Base-by-base conservation (phyloP, 139 green algal genomes). In the Pedinophyceae sp. region DNA sequence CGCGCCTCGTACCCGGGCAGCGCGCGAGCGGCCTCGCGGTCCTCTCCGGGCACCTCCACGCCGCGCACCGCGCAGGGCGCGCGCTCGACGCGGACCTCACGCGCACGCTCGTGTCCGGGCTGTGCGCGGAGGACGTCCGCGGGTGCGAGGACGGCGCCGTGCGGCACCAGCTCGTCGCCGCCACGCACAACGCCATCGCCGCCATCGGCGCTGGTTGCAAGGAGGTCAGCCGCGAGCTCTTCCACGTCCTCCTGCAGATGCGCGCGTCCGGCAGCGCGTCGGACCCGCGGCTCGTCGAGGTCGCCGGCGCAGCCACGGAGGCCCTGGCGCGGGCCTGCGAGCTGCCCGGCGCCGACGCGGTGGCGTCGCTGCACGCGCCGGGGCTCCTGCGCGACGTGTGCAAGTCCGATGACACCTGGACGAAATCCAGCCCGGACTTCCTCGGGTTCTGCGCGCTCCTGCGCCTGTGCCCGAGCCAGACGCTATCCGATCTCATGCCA, bases 21-120 rank as follows among this genome's bases (percentile, higher is more conserved):
- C 67, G 61, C 20, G 74, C 75, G 15, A 76, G 76, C 29, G 62
- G 67, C 1, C 69, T 89, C n/a, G 74, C 82, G 20, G 65, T 87
- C 18, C 55, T 83, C 26, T 70, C 76, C 1, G 71, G 64, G 5
- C 49, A 86, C 50, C 28, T 83, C 23, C 57, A 76, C 41, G 72
- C 75, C 15, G 73, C 74, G 1, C 64, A 54, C 6, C 34, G 24
- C 23, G 59, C 66, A 23, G 18, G 28, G 15, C 54, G 62, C 38
- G 29, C 19, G 23, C 34, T 67, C 17, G 48, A 50, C 13, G 25
- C 28, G 25, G 30, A 66, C 38, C 53, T 71, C 25, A 53, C 62
- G 45, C 24, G 47, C 30, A 27, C 50, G 34, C 50, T 79, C 16
- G 66, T 28, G 19, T 58, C 30, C 50, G 43, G 40, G 53, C 59